Evolutionary conservation across 2,329 filamentous ascomycete species (phyloP).

Genomic region (Chaetomium sp.): DNA sequence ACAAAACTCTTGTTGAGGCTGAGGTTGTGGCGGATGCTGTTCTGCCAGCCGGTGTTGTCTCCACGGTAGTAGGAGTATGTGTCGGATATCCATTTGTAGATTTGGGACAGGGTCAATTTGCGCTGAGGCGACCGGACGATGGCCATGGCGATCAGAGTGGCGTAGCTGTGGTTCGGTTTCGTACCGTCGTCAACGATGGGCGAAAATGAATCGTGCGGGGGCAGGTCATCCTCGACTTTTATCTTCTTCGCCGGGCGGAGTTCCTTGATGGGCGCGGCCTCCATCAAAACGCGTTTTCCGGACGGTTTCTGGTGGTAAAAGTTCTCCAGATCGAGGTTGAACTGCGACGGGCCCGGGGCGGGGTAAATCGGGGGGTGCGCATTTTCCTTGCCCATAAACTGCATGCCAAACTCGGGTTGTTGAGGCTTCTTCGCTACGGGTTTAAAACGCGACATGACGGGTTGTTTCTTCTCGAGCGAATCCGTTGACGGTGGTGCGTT

Average conservation of each 20-base stretch:
- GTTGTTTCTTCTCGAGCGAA: constrained; percentile 61
- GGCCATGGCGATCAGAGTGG: constrained; percentile 92
- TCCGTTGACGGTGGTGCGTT: constrained; percentile 52
- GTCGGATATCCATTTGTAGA: constrained; percentile 99
- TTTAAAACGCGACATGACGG: constrained; percentile 53
- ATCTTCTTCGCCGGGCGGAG: constrained; percentile 60
- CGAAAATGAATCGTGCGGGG: constrained; percentile 74
- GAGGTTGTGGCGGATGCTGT: constrained; percentile 96
- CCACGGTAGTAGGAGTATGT: constrained; percentile 82
- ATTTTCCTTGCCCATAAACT: constrained; percentile 50
- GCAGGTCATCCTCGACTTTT: constrained; percentile 56
- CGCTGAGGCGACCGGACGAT: constrained; percentile 80
- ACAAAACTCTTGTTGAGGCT: constrained; percentile 95
- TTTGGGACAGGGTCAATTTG: constrained; percentile 83
- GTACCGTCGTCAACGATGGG: constrained; percentile 74
- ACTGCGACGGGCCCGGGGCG: constrained; percentile 37
- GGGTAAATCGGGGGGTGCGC: constrained; percentile 46
- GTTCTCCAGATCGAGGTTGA: constrained; percentile 46
- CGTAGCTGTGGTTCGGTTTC: constrained; percentile 91
- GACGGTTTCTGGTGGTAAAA: constrained; percentile 48
- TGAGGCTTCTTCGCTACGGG: constrained; percentile 47
- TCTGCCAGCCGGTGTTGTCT: constrained; percentile 90
- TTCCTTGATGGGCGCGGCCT: constrained; percentile 68
- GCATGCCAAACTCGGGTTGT: constrained; percentile 34
- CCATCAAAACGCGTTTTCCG: constrained; percentile 59